These are phyloP conservation scores for Eucalyptus polybractea DNA, from an alignment of 345 rosid genomes.

Conservation along the genomic window DNA sequence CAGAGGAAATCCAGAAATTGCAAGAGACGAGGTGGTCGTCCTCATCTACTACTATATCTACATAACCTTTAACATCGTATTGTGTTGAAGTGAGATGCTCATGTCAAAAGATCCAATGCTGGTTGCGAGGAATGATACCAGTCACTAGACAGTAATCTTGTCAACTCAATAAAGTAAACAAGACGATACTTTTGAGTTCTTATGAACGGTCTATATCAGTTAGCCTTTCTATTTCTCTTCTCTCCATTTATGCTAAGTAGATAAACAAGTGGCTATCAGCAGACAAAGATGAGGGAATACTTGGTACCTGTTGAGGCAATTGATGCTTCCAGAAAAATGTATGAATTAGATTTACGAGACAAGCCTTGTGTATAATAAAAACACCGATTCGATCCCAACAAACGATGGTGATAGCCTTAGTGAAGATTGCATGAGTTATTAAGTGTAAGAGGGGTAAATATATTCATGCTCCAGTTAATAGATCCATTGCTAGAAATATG, in stretches of 20 bases:
- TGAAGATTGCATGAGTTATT: background rate
- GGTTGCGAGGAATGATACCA: background rate
- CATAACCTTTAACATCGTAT: background rate
- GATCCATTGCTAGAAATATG: background rate
- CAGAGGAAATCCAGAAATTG: background rate
- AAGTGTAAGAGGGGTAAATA: background rate
- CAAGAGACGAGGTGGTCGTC: background rate
- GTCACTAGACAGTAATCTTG: background rate
- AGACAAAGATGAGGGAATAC: background rate
- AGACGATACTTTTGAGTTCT: background rate
- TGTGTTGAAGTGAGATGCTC: background rate
- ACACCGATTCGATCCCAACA: background rate
- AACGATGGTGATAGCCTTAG: background rate
- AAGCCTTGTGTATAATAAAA: background rate
- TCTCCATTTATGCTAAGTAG: background rate
- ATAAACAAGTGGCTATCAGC: background rate
- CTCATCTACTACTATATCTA: background rate
- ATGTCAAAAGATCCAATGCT: background rate
- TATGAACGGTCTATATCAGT: background rate
- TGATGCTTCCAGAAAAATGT: background rate
- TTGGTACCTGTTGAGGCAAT: background rate
- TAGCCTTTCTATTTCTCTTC: background rate
- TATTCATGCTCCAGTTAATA: background rate
- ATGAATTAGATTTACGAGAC: background rate
- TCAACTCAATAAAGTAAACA: background rate